Evolutionary conservation across 2,329 filamentous ascomycete genomes (phyloP), one percentile per base, ranked within the genome.

Genomic region (Ophiostoma australiae): DNA sequence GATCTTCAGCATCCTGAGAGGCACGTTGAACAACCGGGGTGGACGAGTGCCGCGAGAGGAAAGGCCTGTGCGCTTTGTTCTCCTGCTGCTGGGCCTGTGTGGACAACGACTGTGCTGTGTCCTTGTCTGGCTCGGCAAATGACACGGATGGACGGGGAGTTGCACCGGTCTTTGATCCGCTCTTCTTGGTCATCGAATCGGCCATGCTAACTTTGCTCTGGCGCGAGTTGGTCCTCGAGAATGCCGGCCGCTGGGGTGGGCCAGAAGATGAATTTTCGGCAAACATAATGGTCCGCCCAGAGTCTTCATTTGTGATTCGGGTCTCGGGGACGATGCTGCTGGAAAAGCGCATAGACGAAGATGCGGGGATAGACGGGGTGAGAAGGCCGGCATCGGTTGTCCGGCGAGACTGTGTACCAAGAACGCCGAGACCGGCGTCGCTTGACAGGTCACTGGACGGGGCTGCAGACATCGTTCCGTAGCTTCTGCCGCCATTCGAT

Each of bases 281-380:
- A 78, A 95, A 96, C 86, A 91, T 91, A 73, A 96, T 93, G 1
- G 85, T 89, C 0, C 90, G 89, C 0, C 88, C 90, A 0, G 86
- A 82, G 0, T 85, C 87, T 71, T 90, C 91, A 72, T 83, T 82
- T 3, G 87, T 86, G 31, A 93, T 85, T 72, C 84, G 86, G 1
- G 91, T 89, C 74, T 90, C 87, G 0, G 91, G 92, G 0, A 92
- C 87, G 0, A 91, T 88, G 6, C 87, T 88, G 69, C 90, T 93
- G 0, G 89, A 90, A 78, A 94, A 94, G 52, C 87, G 87, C 65
- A 86, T 82, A 15, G 83, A 80, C 1, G 83, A 80, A 1, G 73
- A 70, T 2, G 70, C 41, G 2, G 75, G 70, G 35, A 73, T 15
- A 15, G 23, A 11, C 27, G 33, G 39, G 6, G 11, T 67, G 27